phyloP scores from a whole-genome alignment of 805 yeast genomes.

The Middelhovenomyces tepae region DNA sequence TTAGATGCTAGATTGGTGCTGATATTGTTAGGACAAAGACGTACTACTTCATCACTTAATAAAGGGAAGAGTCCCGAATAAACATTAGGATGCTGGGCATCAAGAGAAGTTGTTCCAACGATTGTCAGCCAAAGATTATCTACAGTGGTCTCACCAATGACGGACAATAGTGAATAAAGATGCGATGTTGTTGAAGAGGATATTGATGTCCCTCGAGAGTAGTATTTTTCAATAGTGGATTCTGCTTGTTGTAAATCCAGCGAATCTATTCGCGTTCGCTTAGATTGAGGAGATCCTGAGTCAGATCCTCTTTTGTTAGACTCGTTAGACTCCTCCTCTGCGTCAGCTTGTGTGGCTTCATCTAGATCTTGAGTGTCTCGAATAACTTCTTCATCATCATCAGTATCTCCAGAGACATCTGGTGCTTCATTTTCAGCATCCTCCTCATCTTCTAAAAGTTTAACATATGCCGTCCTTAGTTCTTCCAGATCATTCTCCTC shows the following conservation, averaged over 20 bases:
- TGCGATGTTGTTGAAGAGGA: slow-evolving; percentile 70
- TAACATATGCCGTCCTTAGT: slow-evolving; percentile 24
- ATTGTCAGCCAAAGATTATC: slow-evolving; percentile 76
- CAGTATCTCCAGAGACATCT: slow-evolving; percentile 15
- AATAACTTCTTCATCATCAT: slow-evolving; percentile 10
- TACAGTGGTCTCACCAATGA: slow-evolving; percentile 71
- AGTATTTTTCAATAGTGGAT: slow-evolving; percentile 54
- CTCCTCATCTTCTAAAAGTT: slow-evolving; percentile 8
- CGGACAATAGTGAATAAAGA: slow-evolving; percentile 67
- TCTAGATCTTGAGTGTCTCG: too few relatives aligned
- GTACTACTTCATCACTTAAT: slow-evolving; percentile 70
- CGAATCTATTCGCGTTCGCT: slow-evolving; percentile 24
- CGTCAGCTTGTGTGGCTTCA: too few relatives aligned
- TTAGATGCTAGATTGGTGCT: slow-evolving; percentile 1
- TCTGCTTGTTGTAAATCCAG: slow-evolving; percentile 4
- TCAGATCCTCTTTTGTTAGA: not conserved
- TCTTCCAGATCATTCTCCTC: slow-evolving; percentile 57
- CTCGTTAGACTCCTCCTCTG: slow-evolving; percentile 3
- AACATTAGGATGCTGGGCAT: slow-evolving; percentile 57
- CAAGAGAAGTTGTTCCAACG: slow-evolving; percentile 79
- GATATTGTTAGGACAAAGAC: slow-evolving; percentile 40
- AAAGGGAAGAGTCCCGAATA: slow-evolving; percentile 67
- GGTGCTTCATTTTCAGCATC: slow-evolving; percentile 21
- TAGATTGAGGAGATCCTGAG: slow-evolving; percentile 3
- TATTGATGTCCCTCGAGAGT: slow-evolving; percentile 73